These are phyloP conservation scores for Talaromyces sp. DNA, from an alignment of 2,329 filamentous ascomycete species.

Conservation along the genomic window DNA sequence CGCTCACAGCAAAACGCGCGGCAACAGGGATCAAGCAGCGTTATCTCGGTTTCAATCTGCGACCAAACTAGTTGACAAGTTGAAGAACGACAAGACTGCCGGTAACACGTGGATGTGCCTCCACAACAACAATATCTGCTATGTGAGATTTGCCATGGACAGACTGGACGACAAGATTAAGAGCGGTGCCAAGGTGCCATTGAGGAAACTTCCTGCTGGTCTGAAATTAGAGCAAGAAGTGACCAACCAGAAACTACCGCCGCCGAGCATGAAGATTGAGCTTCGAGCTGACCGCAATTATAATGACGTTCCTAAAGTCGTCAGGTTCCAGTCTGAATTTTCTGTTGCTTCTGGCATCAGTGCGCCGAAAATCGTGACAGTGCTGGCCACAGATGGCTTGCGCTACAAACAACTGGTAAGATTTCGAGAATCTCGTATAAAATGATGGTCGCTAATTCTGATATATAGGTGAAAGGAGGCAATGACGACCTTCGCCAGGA, in stretches of 20 bases:
- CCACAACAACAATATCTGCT: slow-evolving; percentile 66
- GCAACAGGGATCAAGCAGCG: slow-evolving; percentile 66
- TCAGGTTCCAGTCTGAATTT: slow-evolving; percentile 68
- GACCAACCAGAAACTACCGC: slow-evolving; percentile 66
- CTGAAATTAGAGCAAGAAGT: slow-evolving; percentile 59
- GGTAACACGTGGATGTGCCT: slow-evolving; percentile 64
- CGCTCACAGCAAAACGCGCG: slow-evolving; percentile 67
- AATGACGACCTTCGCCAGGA: slow-evolving; percentile 96
- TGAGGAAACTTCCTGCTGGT: slow-evolving; percentile 62
- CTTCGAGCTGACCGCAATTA: slow-evolving; percentile 72
- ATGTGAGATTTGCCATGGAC: slow-evolving; percentile 46
- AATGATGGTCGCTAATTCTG: not conserved
- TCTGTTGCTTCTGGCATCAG: slow-evolving; percentile 85
- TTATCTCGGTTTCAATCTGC: slow-evolving; percentile 70
- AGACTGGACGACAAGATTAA: slow-evolving; percentile 58
- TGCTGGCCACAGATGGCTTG: slow-evolving; percentile 68
- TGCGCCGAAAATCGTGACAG: slow-evolving; percentile 87
- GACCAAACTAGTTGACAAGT: slow-evolving; percentile 57
- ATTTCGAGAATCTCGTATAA: too few species aligned
- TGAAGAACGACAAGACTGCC: slow-evolving; percentile 51
- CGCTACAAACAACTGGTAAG: slow-evolving; percentile 77
- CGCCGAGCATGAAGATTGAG: slow-evolving; percentile 81
- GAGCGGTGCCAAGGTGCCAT: slow-evolving; percentile 56
- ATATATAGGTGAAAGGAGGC: slow-evolving; percentile 72
- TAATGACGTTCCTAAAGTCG: slow-evolving; percentile 66